A percentile compares a stretch with the other conserved stretches of the same genome.
These are phyloP conservation scores for Dalbergia cochinchinensis DNA, from an alignment of 306 rosid species.

Conservation along the genomic window DNA sequence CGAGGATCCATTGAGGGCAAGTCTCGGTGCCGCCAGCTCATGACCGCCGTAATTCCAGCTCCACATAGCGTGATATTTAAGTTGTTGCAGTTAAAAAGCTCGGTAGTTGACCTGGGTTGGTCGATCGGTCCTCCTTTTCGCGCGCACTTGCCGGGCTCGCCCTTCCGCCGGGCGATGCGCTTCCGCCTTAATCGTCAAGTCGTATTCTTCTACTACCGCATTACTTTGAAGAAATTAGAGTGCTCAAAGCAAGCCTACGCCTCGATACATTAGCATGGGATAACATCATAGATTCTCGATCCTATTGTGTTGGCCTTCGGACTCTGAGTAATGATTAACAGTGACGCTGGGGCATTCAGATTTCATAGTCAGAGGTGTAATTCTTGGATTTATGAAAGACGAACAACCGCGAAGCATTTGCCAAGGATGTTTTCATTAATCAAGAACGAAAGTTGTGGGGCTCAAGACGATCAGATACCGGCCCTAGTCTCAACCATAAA, in stretches of 20 bases:
- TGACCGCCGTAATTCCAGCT: too few species aligned
- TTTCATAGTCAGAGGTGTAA: too few species aligned
- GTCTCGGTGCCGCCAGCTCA: too few species aligned
- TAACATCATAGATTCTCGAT: neutral
- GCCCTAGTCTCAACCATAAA: too few species aligned
- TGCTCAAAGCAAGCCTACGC: constrained; percentile 62
- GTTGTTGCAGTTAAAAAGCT: neutral
- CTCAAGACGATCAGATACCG: too few species aligned
- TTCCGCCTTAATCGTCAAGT: neutral
- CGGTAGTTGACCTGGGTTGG: neutral
- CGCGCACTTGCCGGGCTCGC: neutral
- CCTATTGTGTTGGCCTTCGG: neutral
- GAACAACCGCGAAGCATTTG: too few species aligned
- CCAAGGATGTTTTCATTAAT: too few species aligned
- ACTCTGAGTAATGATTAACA: neutral
- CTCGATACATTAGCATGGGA: neutral
- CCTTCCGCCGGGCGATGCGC: neutral
- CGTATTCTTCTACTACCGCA: neutral
- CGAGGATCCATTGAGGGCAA: too few species aligned
- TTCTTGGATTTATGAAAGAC: too few species aligned
- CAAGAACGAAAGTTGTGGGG: too few species aligned
- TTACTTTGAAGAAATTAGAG: constrained; percentile 61
- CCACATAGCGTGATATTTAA: too few species aligned
- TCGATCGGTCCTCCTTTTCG: neutral
- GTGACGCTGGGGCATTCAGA: neutral